Percentiles rank a stretch among this genome's conserved stretches.
Evolutionary conservation across 306 rosid genomes (phyloP).

Genomic region (cucumber (Cucumis sativus)): Cucumber_9930_V3 NC_026658.2:8419001-8419500

Average conservation of each 20-base stretch:
- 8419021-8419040: not conserved
- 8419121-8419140: not conserved
- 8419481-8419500: slow-evolving; percentile 22
- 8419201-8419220: not conserved
- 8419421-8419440: slow-evolving; percentile 33
- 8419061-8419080: not conserved
- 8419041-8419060: not conserved
- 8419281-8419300: not conserved
- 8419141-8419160: not conserved
- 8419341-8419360: not conserved
- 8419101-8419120: not conserved
- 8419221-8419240: not conserved
- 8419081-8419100: not conserved
- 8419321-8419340: not conserved
- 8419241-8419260: not conserved
- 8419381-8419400: not conserved
- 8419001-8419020: not conserved
- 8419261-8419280: not conserved
- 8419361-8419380: not conserved
- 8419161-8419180: not conserved
- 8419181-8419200: not conserved
- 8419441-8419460: slow-evolving; percentile 44
- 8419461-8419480: slow-evolving; percentile 29
- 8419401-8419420: not conserved
- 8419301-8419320: not conserved